A percentile compares a stretch with the other conserved stretches of the same genome.
phyloP scores from a whole-genome alignment of 768 basidiomycete species.

The Rhodotorula sphaerocarpa region DNA sequence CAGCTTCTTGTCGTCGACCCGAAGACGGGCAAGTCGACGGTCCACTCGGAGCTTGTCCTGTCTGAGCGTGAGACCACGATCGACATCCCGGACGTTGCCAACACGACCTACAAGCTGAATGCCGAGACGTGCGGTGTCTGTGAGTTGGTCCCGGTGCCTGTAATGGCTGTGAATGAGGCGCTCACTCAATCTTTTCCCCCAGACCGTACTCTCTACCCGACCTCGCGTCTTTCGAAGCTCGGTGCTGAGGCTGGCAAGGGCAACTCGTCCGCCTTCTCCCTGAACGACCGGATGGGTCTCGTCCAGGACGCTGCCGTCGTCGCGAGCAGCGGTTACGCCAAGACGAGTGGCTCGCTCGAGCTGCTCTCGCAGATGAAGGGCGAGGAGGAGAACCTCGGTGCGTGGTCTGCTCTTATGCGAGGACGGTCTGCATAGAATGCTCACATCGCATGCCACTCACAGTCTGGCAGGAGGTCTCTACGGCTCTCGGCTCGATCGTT shows the following conservation, averaged over 20 bases:
- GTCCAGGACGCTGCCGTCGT: slow-evolving; percentile 74
- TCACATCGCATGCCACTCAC: not conserved
- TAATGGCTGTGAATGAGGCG: no score
- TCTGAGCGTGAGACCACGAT: slow-evolving; percentile 60
- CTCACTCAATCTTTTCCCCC: not conserved
- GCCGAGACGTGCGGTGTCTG: slow-evolving; percentile 78
- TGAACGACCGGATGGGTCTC: slow-evolving; percentile 78
- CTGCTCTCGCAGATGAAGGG: slow-evolving; percentile 60
- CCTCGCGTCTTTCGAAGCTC: slow-evolving; percentile 67
- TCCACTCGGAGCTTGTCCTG: slow-evolving; percentile 61
- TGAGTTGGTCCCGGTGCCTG: slow-evolving; percentile 45
- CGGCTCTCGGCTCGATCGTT: slow-evolving; percentile 52
- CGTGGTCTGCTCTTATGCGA: no score
- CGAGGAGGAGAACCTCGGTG: slow-evolving; percentile 48
- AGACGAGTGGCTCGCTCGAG: slow-evolving; percentile 66
- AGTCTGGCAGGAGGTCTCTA: slow-evolving; percentile 67
- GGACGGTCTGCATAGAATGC: no score
- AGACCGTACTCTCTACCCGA: slow-evolving; percentile 69
- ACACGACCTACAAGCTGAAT: slow-evolving; percentile 74
- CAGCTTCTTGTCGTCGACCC: slow-evolving; percentile 57
- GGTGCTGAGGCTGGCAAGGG: slow-evolving; percentile 67
- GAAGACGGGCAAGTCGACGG: slow-evolving; percentile 51
- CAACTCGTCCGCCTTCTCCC: slow-evolving; percentile 55
- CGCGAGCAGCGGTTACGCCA: slow-evolving; percentile 67
- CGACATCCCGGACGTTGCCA: slow-evolving; percentile 58